Conservation (phyloP, 768 basidiomycete species). For the Termitomyces sp. region DNA sequence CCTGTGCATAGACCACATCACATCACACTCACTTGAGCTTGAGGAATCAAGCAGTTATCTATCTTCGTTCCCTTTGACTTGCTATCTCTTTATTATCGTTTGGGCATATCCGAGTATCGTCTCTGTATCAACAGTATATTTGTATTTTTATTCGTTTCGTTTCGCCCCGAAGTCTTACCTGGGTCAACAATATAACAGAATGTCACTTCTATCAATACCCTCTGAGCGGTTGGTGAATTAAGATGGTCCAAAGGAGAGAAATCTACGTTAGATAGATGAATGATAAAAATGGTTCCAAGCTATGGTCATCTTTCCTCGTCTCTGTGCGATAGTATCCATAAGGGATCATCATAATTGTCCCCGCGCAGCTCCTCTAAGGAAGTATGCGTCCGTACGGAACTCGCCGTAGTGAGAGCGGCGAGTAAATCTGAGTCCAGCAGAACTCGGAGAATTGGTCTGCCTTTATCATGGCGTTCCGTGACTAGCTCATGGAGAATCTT, state of each 20-base stretch:
- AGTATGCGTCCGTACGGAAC: conserved; percentile 5
- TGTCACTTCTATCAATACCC: neutral
- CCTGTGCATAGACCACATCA: neutral
- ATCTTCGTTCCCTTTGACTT: neutral
- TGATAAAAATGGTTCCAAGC: neutral
- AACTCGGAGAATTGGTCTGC: conserved; percentile 17
- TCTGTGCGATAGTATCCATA: conserved; percentile 22
- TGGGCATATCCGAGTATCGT: neutral
- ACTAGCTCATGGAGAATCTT: conserved; percentile 13
- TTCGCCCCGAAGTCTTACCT: neutral
- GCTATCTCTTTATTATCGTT: neutral
- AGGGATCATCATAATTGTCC: conserved; percentile 24
- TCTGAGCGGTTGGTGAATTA: no score
- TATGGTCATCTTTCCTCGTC: neutral
- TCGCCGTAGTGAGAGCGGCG: conserved; percentile 4
- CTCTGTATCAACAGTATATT: neutral
- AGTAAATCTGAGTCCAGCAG: conserved; percentile 25
- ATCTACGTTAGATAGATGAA: neutral
- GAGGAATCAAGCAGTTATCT: neutral
- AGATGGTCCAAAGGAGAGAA: neutral
- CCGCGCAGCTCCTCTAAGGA: conserved; percentile 12
- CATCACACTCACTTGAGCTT: neutral
- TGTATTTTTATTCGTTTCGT: neutral
- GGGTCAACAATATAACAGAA: neutral
- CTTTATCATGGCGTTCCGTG: conserved; percentile 8